phyloP scores from a whole-genome alignment of 2,329 filamentous ascomycete species.

The Tothia fuscella region DNA sequence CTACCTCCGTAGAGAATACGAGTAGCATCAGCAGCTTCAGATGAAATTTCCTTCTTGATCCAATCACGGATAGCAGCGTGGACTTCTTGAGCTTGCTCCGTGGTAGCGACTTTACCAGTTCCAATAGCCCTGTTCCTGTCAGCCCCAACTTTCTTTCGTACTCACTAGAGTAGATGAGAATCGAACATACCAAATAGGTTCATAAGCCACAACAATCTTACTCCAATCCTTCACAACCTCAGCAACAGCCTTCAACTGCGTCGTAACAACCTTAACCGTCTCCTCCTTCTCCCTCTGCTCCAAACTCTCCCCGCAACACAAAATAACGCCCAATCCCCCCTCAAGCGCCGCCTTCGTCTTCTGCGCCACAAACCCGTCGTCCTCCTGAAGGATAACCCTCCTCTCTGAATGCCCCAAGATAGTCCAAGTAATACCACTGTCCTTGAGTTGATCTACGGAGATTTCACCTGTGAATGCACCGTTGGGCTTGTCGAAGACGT shows the following conservation, averaged over 20 bases:
- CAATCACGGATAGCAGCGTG: constrained; percentile 76
- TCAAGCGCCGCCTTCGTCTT: constrained; percentile 93
- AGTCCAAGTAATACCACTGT: constrained; percentile 77
- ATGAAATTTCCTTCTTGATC: constrained; percentile 63
- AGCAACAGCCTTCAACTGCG: constrained; percentile 71
- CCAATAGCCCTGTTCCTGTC: too few relatives aligned
- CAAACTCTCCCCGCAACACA: constrained; percentile 93
- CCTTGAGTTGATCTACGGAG: constrained; percentile 80
- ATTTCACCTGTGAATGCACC: constrained; percentile 97
- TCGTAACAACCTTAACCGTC: constrained; percentile 76
- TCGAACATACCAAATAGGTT: constrained; percentile 99
- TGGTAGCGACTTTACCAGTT: constrained; percentile 51
- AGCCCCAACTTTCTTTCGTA: constrained; percentile 25
- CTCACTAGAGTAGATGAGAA: background rate
- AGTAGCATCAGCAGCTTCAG: constrained; percentile 70
- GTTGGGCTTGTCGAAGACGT: constrained; percentile 94
- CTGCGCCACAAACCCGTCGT: constrained; percentile 70
- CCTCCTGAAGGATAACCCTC: constrained; percentile 77
- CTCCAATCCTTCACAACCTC: constrained; percentile 77
- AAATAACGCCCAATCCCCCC: constrained; percentile 78
- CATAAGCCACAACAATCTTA: constrained; percentile 93
- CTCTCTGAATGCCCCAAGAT: constrained; percentile 94
- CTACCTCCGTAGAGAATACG: constrained; percentile 94
- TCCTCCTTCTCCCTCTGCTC: constrained; percentile 79
- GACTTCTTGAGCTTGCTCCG: constrained; percentile 31